Evolutionary conservation across 2,329 filamentous ascomycete species (phyloP).

Genomic region (Xylogone sp.): DNA sequence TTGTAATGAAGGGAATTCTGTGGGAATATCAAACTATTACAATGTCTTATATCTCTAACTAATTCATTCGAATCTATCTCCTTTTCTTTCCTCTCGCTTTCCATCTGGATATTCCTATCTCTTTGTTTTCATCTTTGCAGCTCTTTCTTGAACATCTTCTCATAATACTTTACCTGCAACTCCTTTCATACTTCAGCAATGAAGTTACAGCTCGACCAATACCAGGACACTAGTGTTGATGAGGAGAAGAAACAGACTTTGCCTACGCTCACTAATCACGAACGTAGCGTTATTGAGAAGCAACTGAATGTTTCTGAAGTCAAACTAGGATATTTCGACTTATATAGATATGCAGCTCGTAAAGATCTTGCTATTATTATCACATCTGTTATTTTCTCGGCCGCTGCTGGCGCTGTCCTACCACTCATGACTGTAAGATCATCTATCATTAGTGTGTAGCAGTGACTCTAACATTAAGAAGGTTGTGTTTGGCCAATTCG

Average conservation of each 20-base stretch:
- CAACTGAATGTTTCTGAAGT: conserved; percentile 62
- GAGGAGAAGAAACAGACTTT: conserved; percentile 48
- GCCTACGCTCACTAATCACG: conserved; percentile 57
- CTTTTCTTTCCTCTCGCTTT: no score
- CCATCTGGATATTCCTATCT: no score
- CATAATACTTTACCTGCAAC: no score
- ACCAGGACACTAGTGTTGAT: not conserved
- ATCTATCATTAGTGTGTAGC: conserved; percentile 76
- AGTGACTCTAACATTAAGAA: conserved; percentile 63
- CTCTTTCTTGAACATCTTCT: no score
- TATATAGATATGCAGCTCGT: conserved; percentile 47
- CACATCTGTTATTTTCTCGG: conserved; percentile 46
- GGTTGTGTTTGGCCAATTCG: conserved; percentile 73
- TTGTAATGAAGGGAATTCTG: not conserved
- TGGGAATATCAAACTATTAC: not conserved
- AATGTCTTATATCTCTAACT: no score
- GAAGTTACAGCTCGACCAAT: not conserved
- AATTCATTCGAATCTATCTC: no score
- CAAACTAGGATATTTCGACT: conserved; percentile 58
- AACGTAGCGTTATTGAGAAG: conserved; percentile 60
- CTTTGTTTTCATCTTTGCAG: no score
- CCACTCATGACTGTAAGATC: conserved; percentile 65
- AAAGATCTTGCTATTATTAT: conserved; percentile 45
- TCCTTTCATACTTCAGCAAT: no score
- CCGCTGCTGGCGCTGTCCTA: conserved; percentile 52